Base-by-base conservation (phyloP, 176 grass and related monocot species). In the Tillandsia leiboldiana region DNA sequence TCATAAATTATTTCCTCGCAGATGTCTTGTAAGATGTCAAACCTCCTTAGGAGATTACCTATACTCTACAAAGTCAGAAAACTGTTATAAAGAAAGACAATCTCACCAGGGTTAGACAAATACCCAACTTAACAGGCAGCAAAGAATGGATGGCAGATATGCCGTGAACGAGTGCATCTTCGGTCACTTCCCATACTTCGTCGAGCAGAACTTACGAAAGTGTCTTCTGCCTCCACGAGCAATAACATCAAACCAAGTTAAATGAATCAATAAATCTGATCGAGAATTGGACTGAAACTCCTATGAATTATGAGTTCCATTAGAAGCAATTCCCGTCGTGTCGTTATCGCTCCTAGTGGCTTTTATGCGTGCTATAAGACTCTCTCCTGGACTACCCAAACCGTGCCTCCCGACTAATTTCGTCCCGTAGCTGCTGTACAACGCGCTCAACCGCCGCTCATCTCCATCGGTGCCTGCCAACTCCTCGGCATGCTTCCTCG, bases 351-450 rank as follows among this genome's bases (percentile, higher is more conserved):
- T 67, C 82, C 75, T 83, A 67, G 83, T 61, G 77, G 78, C 70
- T 73, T 86, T 91, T 80, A 96, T 86, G 28, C 81, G 83, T 11
- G 67, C 70, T 66, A 89, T 81, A 73, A 91, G 85, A 69, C 61
- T 83, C 80, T 88, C 81, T 12, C 88, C 92, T 28, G 50, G 59
- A 87, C 70, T 70, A 74, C 88, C 88, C 72, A 96, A 78, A 50
- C 83, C 82, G 65, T 82, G 87, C 67, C 82, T 84, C 64, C 79
- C 85, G 66, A 86, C 85, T 4, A 88, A 79, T 75, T 88, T 96
- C 63, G 83, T 96, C 22, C 88, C 85, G 26, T 91, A 91, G 78
- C 75, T 80, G 70, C 72, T 83, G 65, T 96, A 88, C 70, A 96
- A 70, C 18, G 75, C 75, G 74, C 65, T 80, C 81, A 91, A 72